These are phyloP conservation scores for Kazachstania martiniae DNA, from an alignment of 805 yeast genomes.

Conservation along the genomic window DNA sequence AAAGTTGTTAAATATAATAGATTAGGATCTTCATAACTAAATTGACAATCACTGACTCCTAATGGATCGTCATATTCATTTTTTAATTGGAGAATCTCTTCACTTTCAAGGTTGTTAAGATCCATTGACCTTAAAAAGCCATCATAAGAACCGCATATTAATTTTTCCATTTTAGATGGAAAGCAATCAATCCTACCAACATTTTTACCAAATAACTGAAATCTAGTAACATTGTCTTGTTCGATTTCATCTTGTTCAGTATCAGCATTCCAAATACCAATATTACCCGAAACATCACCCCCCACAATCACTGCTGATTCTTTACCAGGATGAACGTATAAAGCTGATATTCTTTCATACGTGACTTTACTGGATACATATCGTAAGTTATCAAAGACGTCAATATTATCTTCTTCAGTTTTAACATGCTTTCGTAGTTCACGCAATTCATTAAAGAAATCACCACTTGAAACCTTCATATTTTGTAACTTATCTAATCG, in stretches of 20 bases:
- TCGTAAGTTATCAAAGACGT: slow-evolving; percentile 44
- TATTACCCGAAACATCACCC: slow-evolving; percentile 80
- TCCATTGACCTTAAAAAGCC: slow-evolving; percentile 75
- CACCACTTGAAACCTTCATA: slow-evolving; percentile 51
- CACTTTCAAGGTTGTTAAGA: slow-evolving; percentile 45
- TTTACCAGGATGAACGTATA: slow-evolving; percentile 65
- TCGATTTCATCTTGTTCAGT: slow-evolving; percentile 30
- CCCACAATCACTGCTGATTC: slow-evolving; percentile 59
- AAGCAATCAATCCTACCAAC: slow-evolving; percentile 54
- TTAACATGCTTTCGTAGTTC: slow-evolving; percentile 29
- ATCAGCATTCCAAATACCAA: slow-evolving; percentile 76
- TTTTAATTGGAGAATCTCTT: slow-evolving; percentile 48
- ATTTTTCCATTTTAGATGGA: slow-evolving; percentile 37
- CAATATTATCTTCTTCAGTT: slow-evolving; percentile 38
- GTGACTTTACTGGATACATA: slow-evolving; percentile 66
- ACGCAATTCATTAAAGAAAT: slow-evolving; percentile 47
- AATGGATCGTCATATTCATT: slow-evolving; percentile 42
- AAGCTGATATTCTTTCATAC: slow-evolving; percentile 57
- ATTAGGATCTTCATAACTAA: slow-evolving; percentile 40
- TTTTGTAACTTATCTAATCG: slow-evolving; percentile 25
- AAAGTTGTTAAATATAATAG: slow-evolving; percentile 65
- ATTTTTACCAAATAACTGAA: slow-evolving; percentile 68
- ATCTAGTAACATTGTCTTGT: slow-evolving; percentile 46
- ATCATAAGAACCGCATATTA: slow-evolving; percentile 73
- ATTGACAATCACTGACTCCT: slow-evolving; percentile 69